Base-by-base conservation (phyloP, 1,284 basidiomycete species). In the Sanguinoderma infundibulare region DNA sequence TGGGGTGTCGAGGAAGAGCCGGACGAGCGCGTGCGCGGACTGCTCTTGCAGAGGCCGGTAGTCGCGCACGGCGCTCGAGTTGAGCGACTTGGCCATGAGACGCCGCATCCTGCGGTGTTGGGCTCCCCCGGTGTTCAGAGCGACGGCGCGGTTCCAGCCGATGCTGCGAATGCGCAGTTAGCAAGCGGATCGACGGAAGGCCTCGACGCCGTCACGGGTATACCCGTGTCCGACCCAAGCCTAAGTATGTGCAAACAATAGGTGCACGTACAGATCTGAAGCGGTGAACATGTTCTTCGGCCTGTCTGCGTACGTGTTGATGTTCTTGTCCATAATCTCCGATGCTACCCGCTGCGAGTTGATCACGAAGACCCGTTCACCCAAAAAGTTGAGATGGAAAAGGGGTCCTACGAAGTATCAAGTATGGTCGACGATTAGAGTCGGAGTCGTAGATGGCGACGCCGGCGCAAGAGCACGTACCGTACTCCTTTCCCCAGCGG, bases 131-230 rank as follows among this genome's bases (percentile, higher is more conserved):
- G 55, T 12, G 49, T 59, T 39, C 38, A 69, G 24, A 35, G 50
- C 55, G 57, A 55, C 36, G 54, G 49, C 15, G 40, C 61, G 34
- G 51, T 55, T 22, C 66, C 67, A 69, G 1, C 62, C 67, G n/a
- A 66, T 50, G 24, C 60, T 59, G 8, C 55, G 38, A 40, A 6
- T 8, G n/a, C n/a, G 39, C 39, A 9, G 8, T 40, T 40, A 20
- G n/a, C n/a, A 17, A 17, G 15, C 15, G n/a, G 2, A 38, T 38
- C 3, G 36, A 10, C 14, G 7, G 36, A 2, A 7, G 36, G 1
- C 14, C 15, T 38, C 15, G 15, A n/a, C 15, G 12, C 7, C 7
- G 15, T 17, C 34, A 12, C 2, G 34, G 12, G n/a, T n/a, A n/a
- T n/a, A n/a, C n/a, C n/a, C n/a, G n/a, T n/a, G n/a, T n/a, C n/a